phyloP scores from a whole-genome alignment of 2,329 filamentous ascomycete genomes.

The Colletotrichum sp. region DNA sequence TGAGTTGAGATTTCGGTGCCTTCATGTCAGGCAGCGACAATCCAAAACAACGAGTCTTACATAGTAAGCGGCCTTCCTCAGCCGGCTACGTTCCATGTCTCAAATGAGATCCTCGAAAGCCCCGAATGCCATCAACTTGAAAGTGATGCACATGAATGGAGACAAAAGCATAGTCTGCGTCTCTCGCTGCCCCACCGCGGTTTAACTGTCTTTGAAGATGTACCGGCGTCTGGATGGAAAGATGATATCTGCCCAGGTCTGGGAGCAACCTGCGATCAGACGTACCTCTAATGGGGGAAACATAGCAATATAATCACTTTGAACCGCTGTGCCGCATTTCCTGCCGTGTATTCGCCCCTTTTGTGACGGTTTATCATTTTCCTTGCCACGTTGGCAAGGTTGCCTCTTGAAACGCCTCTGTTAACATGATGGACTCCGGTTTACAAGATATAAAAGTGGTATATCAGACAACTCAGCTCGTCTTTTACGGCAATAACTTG shows the following conservation, averaged over 20 bases:
- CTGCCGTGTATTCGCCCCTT: background rate
- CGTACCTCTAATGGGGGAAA: background rate
- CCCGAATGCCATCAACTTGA: background rate
- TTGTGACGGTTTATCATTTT: background rate
- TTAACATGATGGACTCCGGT: no score
- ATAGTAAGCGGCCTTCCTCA: background rate
- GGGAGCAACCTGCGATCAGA: background rate
- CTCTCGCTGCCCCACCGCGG: no score
- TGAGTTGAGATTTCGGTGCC: no score
- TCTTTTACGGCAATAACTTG: background rate
- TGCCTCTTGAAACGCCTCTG: background rate
- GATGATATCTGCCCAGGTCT: background rate
- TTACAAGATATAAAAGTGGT: background rate
- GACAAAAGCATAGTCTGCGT: no score
- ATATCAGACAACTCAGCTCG: background rate
- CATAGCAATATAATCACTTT: background rate
- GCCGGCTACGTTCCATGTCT: background rate
- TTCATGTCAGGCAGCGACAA: no score
- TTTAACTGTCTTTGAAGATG: background rate
- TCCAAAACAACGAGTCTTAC: no score
- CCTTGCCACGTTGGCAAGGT: background rate
- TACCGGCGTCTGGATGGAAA: background rate
- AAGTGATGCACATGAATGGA: background rate
- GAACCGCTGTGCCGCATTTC: background rate
- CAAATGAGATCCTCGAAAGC: background rate